These are phyloP conservation scores for Mercurialis annua DNA, from an alignment of 345 rosid species.

Conservation along the genomic window DNA sequence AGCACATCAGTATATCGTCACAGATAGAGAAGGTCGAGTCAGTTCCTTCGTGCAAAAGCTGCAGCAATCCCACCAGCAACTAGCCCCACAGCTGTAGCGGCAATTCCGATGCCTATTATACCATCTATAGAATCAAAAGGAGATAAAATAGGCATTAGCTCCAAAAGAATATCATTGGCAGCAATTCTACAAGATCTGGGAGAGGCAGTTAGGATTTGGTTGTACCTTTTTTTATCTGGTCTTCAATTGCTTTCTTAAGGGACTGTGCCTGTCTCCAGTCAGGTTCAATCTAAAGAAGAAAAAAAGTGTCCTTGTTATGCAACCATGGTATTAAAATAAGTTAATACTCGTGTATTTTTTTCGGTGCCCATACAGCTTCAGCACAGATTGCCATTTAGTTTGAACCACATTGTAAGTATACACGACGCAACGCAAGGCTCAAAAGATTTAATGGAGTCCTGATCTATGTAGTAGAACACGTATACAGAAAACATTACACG, in stretches of 20 bases:
- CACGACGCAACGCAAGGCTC: too few relatives aligned
- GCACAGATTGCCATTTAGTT: background rate
- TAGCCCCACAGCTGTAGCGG: conserved; percentile 74
- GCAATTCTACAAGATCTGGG: background rate
- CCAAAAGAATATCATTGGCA: background rate
- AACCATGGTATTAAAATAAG: background rate
- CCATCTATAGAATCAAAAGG: conserved; percentile 46
- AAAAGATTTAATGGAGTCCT: background rate
- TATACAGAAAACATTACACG: too few relatives aligned
- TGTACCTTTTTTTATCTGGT: conserved; percentile 58
- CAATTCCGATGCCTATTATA: conserved; percentile 79
- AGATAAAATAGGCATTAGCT: background rate
- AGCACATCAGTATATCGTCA: background rate
- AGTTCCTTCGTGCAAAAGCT: conserved; percentile 67
- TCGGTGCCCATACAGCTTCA: background rate
- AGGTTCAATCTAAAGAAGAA: conserved; percentile 56
- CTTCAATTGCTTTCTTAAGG: conserved; percentile 66
- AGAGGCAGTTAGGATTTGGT: background rate
- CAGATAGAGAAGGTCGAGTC: conserved; percentile 6
- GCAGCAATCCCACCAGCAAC: conserved; percentile 80
- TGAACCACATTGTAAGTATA: background rate
- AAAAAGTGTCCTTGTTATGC: background rate
- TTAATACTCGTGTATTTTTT: background rate
- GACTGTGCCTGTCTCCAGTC: conserved; percentile 76
- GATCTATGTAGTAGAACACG: too few relatives aligned